Base-by-base conservation (phyloP, 345 rosid genomes). In the Rhizophora mangle region DNA sequence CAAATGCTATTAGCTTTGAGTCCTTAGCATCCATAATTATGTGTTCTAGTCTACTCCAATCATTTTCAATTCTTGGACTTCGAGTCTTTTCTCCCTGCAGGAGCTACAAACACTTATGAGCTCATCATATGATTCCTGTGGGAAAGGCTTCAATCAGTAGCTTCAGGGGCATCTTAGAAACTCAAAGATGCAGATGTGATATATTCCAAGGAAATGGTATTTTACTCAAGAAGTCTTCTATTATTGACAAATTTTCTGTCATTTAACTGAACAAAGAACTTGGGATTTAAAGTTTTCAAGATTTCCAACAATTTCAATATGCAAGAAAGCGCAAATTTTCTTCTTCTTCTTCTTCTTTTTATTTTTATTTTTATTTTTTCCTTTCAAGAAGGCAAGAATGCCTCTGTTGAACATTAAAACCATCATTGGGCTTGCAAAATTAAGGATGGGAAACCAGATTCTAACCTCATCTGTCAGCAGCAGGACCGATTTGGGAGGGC, bases 21-120 rank as follows among this genome's bases (percentile, higher is more conserved):
- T 79, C 81, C 72, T 75, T 63, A 27, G 81, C 73, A 70, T 74
- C 88, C 62, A 69, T 39, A 68, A 71, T 62, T 26, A 80, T 72
- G 79, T 76, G 78, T 56, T 86, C 86, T 60, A 84, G 67, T 77
- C 73, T 81, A 75, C 66, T 34, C 61, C 63, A 80, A 61, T 75
- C 73, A 20, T 68, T 76, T 60, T 77, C 65, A 18, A 65, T 79
- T 63, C 71, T 76, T 69, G 72, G 73, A 27, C 70, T 85, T 78
- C 73, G 77, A 75, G 56, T 60, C 68, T 69, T 60, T 62, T 76
- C 83, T 70, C 79, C 88, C 96, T 90, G 85, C 80, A 69, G 81
- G 74, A 61, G 67, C n/a, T 27, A 78, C 43, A 62, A 59, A 54
- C 36, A 47, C 70, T 68, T 39, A 65, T 11, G 15, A 46, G 21